Evolutionary conservation across 768 basidiomycete species (phyloP).

Genomic region (Guyanaporus albipodus): DNA sequence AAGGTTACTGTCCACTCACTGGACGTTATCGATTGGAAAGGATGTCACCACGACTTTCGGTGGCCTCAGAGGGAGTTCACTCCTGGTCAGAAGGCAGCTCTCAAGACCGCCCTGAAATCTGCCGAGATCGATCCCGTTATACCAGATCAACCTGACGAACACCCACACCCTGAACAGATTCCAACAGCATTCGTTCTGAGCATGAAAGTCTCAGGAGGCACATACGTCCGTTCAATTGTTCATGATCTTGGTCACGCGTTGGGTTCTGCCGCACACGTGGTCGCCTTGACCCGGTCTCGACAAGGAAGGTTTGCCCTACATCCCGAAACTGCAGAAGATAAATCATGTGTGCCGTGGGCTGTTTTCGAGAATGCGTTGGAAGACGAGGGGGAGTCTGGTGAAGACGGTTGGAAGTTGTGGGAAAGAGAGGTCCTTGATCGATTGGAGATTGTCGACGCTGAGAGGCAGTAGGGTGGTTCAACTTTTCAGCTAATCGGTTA

Average conservation of each 20-base stretch:
- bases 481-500: too few species aligned
- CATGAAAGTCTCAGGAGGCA: slow-evolving; percentile 95
- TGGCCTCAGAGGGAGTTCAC: slow-evolving; percentile 75
- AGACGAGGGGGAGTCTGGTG: slow-evolving; percentile 51
- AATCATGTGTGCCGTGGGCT: slow-evolving; percentile 68
- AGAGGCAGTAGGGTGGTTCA: slow-evolving; percentile 9
- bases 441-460: slow-evolving; percentile 51
- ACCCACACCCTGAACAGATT: slow-evolving; percentile 31
- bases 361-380: slow-evolving; percentile 60
- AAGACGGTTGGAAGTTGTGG: slow-evolving; percentile 74
- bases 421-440: slow-evolving; percentile 73
- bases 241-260: slow-evolving; percentile 87
- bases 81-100: slow-evolving; percentile 61
- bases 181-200: slow-evolving; percentile 82
- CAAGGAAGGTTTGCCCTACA: slow-evolving; percentile 77
- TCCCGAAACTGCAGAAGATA: slow-evolving; percentile 49
- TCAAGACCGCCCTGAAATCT: slow-evolving; percentile 59
- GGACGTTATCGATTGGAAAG: slow-evolving; percentile 76
- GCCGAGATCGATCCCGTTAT: slow-evolving; percentile 39
- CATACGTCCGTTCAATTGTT: slow-evolving; percentile 93
- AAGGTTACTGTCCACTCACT: slow-evolving; percentile 78
- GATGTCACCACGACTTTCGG: slow-evolving; percentile 65
- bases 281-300: slow-evolving; percentile 81
- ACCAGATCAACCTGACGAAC: slow-evolving; percentile 31
- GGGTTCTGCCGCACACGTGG: slow-evolving; percentile 90